Evolutionary conservation across 306 rosid species (phyloP).

Genomic region (Carpinus viminea): DNA sequence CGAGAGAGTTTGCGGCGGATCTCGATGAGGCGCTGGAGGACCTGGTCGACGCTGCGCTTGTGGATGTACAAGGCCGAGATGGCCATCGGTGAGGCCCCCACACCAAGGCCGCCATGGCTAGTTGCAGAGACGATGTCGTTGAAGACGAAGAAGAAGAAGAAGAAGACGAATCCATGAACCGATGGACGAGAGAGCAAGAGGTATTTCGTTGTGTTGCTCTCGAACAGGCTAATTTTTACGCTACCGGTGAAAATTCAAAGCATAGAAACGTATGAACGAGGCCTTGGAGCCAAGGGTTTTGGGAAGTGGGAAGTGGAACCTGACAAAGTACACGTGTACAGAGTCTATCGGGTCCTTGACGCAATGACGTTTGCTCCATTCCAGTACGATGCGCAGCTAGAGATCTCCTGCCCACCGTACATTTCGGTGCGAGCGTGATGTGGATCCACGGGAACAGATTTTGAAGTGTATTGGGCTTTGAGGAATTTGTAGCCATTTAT

Average conservation of each 20-base stretch:
- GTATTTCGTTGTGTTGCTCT: not conserved
- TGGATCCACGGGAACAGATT: too few relatives aligned
- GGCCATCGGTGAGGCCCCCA: constrained; percentile 79
- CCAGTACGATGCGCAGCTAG: too few relatives aligned
- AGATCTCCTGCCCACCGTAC: too few relatives aligned
- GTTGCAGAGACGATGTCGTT: constrained; percentile 45
- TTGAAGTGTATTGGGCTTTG: too few relatives aligned
- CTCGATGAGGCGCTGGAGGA: constrained; percentile 63
- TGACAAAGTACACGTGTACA: too few relatives aligned
- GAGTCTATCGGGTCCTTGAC: too few relatives aligned
- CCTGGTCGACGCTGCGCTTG: constrained; percentile 77
- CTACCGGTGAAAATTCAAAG: not conserved
- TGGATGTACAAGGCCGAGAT: constrained; percentile 82
- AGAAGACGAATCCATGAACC: constrained; percentile 33
- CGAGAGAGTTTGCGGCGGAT: constrained; percentile 44
- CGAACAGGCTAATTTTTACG: not conserved
- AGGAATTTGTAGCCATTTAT: too few relatives aligned
- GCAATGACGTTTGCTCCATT: too few relatives aligned
- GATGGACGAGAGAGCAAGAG: not conserved
- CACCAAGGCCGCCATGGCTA: constrained; percentile 75
- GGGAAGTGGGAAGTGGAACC: not conserved
- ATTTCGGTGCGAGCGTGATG: too few relatives aligned
- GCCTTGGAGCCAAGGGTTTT: not conserved
- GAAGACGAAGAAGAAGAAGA: constrained; percentile 43
- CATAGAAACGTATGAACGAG: not conserved